phyloP scores from a whole-genome alignment of 2,329 filamentous ascomycete genomes.

The Dothiorella sarmentorum region DNA sequence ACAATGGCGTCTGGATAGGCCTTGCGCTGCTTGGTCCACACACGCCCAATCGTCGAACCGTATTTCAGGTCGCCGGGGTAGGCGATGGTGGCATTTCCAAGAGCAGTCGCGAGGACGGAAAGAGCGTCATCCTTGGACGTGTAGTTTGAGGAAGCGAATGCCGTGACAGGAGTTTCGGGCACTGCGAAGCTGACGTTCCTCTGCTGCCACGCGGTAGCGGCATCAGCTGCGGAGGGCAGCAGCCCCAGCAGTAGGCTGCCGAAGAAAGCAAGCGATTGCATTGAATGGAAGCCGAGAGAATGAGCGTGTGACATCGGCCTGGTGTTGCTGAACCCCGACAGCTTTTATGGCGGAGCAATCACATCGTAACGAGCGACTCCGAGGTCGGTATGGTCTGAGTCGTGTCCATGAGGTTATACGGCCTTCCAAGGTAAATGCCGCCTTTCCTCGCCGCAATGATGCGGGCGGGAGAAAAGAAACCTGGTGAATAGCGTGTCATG shows the following conservation, averaged over 20 bases:
- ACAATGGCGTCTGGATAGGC: slow-evolving; percentile 8
- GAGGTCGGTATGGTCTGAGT: not conserved
- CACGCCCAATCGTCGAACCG: slow-evolving; percentile 1
- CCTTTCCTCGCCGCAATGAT: not conserved
- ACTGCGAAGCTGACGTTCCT: not conserved
- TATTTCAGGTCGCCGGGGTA: not conserved
- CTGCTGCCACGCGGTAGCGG: slow-evolving; percentile 7
- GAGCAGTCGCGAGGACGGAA: not conserved
- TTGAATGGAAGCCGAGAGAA: not conserved
- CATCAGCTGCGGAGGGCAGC: not conserved
- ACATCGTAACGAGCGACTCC: not conserved
- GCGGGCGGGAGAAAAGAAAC: not conserved
- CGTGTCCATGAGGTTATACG: not conserved
- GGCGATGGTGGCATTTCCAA: slow-evolving; percentile 11
- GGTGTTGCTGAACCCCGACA: not conserved
- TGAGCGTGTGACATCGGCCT: not conserved
- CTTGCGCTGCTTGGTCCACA: slow-evolving; percentile 14
- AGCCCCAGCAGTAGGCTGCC: slow-evolving; percentile 8
- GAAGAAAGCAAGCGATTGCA: not conserved
- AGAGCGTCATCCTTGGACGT: slow-evolving; percentile 5
- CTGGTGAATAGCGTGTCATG: not conserved
- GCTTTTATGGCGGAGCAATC: not conserved
- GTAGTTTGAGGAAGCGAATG: not conserved
- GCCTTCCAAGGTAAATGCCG: not conserved
- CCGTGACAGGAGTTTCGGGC: not conserved